Evolutionary conservation across 306 rosid species (phyloP).

Genomic region (Delonix regia): DNA sequence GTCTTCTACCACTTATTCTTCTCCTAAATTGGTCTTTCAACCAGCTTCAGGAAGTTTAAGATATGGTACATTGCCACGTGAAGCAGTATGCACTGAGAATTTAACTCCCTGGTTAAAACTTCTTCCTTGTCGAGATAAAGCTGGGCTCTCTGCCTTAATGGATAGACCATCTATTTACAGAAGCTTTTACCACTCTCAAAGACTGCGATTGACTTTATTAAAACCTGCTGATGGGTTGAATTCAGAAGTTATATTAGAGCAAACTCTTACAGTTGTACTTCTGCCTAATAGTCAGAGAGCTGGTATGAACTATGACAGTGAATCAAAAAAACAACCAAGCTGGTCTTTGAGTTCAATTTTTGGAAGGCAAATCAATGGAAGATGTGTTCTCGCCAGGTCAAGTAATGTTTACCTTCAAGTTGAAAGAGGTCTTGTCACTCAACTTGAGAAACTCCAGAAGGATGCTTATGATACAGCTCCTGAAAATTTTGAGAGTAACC

Average conservation of each 20-base stretch:
- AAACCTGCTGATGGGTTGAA: slow-evolving; percentile 44
- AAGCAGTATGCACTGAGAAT: slow-evolving; percentile 98
- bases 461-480: slow-evolving; percentile 39
- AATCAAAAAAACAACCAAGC: slow-evolving; percentile 69
- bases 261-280: slow-evolving; percentile 87
- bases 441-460: slow-evolving; percentile 59
- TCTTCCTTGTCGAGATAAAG: slow-evolving; percentile 94
- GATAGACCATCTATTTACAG: slow-evolving; percentile 90
- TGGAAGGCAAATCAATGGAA: slow-evolving; percentile 73
- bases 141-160: slow-evolving; percentile 82
- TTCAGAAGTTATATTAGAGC: slow-evolving; percentile 70
- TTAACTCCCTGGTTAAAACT: slow-evolving; percentile 97
- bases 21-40: slow-evolving; percentile 74
- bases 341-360: slow-evolving; percentile 90
- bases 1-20: slow-evolving; percentile 76
- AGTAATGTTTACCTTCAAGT: slow-evolving; percentile 80
- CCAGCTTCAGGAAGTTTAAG: slow-evolving; percentile 69
- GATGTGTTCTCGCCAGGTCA: slow-evolving; percentile 77
- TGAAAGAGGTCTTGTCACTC: slow-evolving; percentile 61
- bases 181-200: slow-evolving; percentile 95
- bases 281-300: slow-evolving; percentile 57
- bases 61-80: slow-evolving; percentile 92
- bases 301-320: slow-evolving; percentile 36
- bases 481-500: slow-evolving; percentile 51
- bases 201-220: slow-evolving; percentile 60